A percentile compares a stretch with the other conserved stretches of the same genome.
phyloP scores from a whole-genome alignment of 2,329 filamentous ascomycete species.

The Fusarium nematophilum region DNA sequence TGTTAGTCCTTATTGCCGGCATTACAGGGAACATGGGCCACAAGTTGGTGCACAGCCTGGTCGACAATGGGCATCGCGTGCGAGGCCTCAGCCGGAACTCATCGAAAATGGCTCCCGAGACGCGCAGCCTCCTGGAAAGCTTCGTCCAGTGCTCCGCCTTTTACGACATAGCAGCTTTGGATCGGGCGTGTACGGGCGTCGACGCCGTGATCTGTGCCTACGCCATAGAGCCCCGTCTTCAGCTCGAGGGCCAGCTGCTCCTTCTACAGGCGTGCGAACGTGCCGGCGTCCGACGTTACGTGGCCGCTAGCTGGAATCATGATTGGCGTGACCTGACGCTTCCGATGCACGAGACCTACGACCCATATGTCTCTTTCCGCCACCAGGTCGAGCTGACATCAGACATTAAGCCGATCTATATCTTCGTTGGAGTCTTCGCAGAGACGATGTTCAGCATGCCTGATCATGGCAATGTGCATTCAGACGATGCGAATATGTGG shows the following conservation, averaged over 20 bases:
- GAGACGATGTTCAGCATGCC: not conserved
- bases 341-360: slow-evolving; percentile 48
- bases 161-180: slow-evolving; percentile 48
- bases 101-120: slow-evolving; percentile 39
- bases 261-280: slow-evolving; percentile 51
- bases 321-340: slow-evolving; percentile 47
- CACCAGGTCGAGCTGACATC: slow-evolving; percentile 44
- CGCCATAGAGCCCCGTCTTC: slow-evolving; percentile 26
- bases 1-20: slow-evolving; percentile 53
- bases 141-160: slow-evolving; percentile 37
- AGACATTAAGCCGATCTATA: slow-evolving; percentile 45
- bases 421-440: slow-evolving; percentile 42
- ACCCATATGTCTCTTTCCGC: slow-evolving; percentile 48
- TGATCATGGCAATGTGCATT: not conserved
- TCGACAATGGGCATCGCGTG: slow-evolving; percentile 47
- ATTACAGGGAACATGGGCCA: slow-evolving; percentile 51
- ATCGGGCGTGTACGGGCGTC: slow-evolving; percentile 47
- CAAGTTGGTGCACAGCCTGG: slow-evolving; percentile 38
- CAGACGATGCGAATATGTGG: not conserved
- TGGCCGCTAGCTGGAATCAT: slow-evolving; percentile 47
- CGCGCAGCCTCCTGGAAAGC: slow-evolving; percentile 39
- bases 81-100: slow-evolving; percentile 49
- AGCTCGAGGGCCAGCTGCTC: slow-evolving; percentile 49
- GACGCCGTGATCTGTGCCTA: slow-evolving; percentile 51
- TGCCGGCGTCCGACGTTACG: slow-evolving; percentile 46